A percentile compares a stretch with the other conserved stretches of the same genome.
These are phyloP conservation scores for Gyromitra esculenta DNA, from an alignment of 2,329 filamentous ascomycete genomes.

Conservation along the genomic window DNA sequence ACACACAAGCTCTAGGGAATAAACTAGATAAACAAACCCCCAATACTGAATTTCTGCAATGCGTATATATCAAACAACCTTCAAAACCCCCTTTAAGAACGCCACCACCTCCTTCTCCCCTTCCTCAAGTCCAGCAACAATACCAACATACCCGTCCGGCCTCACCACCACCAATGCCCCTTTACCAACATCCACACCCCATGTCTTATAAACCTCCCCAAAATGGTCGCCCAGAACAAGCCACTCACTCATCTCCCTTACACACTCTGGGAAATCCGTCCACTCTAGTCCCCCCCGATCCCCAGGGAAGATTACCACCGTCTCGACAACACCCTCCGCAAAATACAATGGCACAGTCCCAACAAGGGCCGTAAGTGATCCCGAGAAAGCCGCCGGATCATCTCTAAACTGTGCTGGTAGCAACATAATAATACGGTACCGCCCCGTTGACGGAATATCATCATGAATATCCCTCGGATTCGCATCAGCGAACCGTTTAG, in stretches of 20 bases:
- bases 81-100: constrained; percentile 45
- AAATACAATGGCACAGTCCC: constrained; percentile 47
- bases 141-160: constrained; percentile 57
- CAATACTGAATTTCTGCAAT: background rate
- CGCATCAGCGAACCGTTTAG: constrained; percentile 58
- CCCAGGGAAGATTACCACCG: constrained; percentile 53
- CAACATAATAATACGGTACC: constrained; percentile 57
- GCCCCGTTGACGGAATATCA: constrained; percentile 56
- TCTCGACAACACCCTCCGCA: constrained; percentile 48
- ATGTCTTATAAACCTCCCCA: constrained; percentile 52
- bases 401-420: constrained; percentile 46
- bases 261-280: constrained; percentile 53
- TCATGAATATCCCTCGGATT: constrained; percentile 58
- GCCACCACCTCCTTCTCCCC: constrained; percentile 12
- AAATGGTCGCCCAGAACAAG: constrained; percentile 52
- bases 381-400: constrained; percentile 42
- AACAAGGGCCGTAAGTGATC: constrained; percentile 18
- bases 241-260: constrained; percentile 54
- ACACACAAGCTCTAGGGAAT: background rate
- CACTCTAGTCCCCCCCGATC: constrained; percentile 51
- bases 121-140: constrained; percentile 43
- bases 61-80: background rate
- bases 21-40: background rate
- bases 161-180: constrained; percentile 54
- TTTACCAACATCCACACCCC: constrained; percentile 45